Conservation (phyloP, 1,139 yeast genomes). For the Nakaseomyces glabratus region DNA sequence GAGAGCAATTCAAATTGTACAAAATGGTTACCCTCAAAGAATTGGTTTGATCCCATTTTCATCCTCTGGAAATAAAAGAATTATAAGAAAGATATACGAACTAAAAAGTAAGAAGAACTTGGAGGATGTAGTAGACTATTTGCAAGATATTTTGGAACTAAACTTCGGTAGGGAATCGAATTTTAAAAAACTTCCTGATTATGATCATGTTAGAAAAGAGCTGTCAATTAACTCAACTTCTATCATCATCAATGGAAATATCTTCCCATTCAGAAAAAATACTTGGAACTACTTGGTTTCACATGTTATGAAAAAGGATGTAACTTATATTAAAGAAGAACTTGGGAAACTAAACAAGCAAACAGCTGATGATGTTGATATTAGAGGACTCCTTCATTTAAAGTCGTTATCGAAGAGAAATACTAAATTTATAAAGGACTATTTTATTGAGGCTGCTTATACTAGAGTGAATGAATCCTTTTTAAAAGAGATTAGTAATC, state of each 20-base stretch:
- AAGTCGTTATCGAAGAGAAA: conserved; percentile 25
- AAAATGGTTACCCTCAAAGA: conserved; percentile 64
- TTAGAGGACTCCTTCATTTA: conserved; percentile 27
- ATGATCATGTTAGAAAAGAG: conserved; percentile 30
- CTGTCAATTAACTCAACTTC: conserved; percentile 44
- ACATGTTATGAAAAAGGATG: conserved; percentile 28
- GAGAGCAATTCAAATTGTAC: conserved; percentile 39
- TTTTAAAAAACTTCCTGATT: conserved; percentile 16
- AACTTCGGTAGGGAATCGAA: conserved; percentile 7
- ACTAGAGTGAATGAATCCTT: conserved; percentile 18
- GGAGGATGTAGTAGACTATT: conserved; percentile 22
- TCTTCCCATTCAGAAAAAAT: conserved; percentile 34
- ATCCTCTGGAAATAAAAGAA: conserved; percentile 15
- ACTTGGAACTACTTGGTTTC: conserved; percentile 30
- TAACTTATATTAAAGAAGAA: conserved; percentile 19
- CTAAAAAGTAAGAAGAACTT: conserved; percentile 25
- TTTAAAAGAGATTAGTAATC: conserved; percentile 12
- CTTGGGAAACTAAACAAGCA: conserved; percentile 10
- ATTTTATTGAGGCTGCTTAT: conserved; percentile 26
- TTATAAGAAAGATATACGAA: conserved; percentile 34
- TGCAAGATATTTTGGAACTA: conserved; percentile 13
- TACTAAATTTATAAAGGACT: conserved; percentile 26
- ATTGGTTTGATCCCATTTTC: conserved; percentile 66
- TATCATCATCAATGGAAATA: conserved; percentile 66
- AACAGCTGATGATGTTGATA: conserved; percentile 11